Percentiles rank a stretch among this genome's conserved stretches.
phyloP scores from a whole-genome alignment of 208 protist species.

The Sergeia podlipaevii region DNA sequence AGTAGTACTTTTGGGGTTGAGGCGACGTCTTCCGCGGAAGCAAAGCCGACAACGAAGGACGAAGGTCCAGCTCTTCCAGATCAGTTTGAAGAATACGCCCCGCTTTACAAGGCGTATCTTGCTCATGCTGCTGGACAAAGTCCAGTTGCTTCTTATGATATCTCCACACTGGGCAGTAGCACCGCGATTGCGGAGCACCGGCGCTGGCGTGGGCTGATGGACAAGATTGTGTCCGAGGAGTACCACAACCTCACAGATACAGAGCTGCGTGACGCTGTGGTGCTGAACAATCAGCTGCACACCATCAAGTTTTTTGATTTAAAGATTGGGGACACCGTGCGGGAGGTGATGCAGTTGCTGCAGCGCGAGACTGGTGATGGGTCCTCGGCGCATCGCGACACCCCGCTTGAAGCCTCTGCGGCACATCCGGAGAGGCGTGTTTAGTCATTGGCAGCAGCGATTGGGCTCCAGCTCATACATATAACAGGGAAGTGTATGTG shows the following conservation, averaged over 20 bases:
- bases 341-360: conserved; percentile 68
- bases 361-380: conserved; percentile 41
- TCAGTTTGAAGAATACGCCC: conserved; percentile 45
- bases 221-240: conserved; percentile 67
- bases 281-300: conserved; percentile 78
- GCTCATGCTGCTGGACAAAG: conserved; percentile 53
- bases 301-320: conserved; percentile 86
- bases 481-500: too few relatives aligned
- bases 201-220: conserved; percentile 74
- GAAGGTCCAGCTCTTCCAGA: conserved; percentile 6
- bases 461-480: conserved; percentile 3
- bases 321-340: conserved; percentile 79
- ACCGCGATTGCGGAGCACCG: conserved; percentile 44
- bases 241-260: conserved; percentile 57
- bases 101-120: conserved; percentile 61
- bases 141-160: conserved; percentile 52
- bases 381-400: conserved; percentile 46
- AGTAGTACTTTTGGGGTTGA: too few relatives aligned
- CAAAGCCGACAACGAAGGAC: background rate
- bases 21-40: background rate
- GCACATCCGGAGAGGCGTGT: conserved; percentile 79
- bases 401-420: conserved; percentile 44
- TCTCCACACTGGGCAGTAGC: conserved; percentile 37
- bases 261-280: conserved; percentile 52
- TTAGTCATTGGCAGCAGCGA: conserved; percentile 9